Evolutionary conservation across 2,329 filamentous ascomycete genomes (phyloP), one percentile per base, ranked within the genome.

Genomic region (Ophiosphaerella korrae): DNA sequence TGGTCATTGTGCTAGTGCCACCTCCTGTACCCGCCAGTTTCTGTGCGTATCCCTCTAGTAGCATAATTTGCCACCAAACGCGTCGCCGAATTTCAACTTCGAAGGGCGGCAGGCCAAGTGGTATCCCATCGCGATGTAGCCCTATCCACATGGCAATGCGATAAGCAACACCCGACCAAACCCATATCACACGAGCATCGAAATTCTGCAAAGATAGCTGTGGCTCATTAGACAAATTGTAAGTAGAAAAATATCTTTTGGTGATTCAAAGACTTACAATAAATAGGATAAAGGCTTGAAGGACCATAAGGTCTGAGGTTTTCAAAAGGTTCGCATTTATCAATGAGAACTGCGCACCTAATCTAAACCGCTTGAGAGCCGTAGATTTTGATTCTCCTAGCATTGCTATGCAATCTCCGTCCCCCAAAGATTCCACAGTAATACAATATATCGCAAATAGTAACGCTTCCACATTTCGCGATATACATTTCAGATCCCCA

Each of bases 241-340:
- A 11, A 7, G 26, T 3, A 7, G 11, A 6, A 29, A 13, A 8
- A 33, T 3, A 1, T 1, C 1, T 16, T 5, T 23, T 8, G 31
- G 4, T 23, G 3, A 33, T n/a, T 16, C 2, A 5, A 9, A 7
- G 2, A 62, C 78, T 73, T 77, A 88, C 85, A 50, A 89, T 76
- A 59, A 87, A 89, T 13, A 90, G 74, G 5, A 87, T 74, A 50
- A 85, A 85, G 1, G 87, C 88, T 70, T 90, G 87, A 21, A 91
- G 72, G 3, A 87, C 79, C 43, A 83, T 81, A 7, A 88, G 65
- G 51, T 90, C 87, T 1, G 83, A 82, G 11, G 83, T 83, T 24
- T 84, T 80, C 73, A 91, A 83, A 57, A 90, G 87, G 8, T 83
- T 81, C 1, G 84, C 86, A 55, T 86, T 87, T 32, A 86, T 77